Evolutionary conservation across 768 basidiomycete genomes (phyloP).

Genomic region (Pholiota microspora): DNA sequence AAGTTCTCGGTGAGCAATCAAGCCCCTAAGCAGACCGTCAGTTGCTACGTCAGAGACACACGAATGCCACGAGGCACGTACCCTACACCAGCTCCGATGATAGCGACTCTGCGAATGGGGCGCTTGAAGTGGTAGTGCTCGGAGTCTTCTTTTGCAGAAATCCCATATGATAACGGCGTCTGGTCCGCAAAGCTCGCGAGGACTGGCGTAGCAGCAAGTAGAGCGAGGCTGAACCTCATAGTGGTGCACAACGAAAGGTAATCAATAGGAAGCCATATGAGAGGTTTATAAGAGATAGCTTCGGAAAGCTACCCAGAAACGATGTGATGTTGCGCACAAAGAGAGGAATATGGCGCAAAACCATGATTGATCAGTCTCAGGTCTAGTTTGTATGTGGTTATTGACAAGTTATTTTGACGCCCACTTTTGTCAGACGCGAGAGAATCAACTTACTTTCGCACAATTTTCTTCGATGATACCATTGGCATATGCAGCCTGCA

Average conservation of each 20-base stretch:
- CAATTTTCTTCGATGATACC: no score
- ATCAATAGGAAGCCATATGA: not conserved
- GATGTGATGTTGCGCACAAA: constrained; percentile 11
- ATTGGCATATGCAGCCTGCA: no score
- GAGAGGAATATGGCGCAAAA: constrained; percentile 17
- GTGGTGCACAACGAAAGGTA: not conserved
- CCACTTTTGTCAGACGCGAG: not conserved
- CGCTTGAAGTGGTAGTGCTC: constrained; percentile 33
- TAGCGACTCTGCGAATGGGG: constrained; percentile 35
- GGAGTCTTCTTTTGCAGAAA: not conserved
- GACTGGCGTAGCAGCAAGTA: not conserved
- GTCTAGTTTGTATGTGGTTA: no score
- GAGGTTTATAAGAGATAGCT: not conserved
- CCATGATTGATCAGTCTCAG: not conserved
- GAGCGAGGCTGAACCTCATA: not conserved
- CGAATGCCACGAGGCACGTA: constrained; percentile 14
- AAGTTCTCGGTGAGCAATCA: constrained; percentile 35
- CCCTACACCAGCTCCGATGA: constrained; percentile 41
- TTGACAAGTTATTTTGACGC: not conserved
- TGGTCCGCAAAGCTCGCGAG: not conserved
- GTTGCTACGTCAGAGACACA: no score
- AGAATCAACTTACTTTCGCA: not conserved
- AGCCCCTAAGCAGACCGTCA: constrained; percentile 27
- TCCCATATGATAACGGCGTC: not conserved
- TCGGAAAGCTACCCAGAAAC: not conserved